These are phyloP conservation scores for Naematelia encephala DNA, from an alignment of 768 basidiomycete species.

Conservation along the genomic window DNA sequence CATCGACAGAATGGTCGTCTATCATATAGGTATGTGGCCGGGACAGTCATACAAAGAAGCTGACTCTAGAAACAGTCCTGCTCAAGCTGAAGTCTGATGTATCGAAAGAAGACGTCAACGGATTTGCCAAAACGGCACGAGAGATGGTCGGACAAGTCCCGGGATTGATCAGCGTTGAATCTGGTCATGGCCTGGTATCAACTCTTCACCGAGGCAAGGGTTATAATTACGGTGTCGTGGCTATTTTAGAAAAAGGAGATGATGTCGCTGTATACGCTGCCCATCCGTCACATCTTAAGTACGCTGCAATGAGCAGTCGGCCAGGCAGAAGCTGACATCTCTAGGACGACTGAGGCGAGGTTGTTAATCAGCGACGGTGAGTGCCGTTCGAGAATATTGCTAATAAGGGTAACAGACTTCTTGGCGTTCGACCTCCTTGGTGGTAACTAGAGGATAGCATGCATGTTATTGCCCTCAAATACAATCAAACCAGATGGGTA, in stretches of 20 bases:
- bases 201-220: background rate
- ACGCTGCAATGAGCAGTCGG: background rate
- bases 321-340: background rate
- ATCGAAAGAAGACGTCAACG: background rate
- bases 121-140: background rate
- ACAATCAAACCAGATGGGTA: background rate
- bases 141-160: background rate
- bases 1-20: background rate
- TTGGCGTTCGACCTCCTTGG: background rate
- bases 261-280: background rate
- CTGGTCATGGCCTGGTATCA: background rate
- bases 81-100: background rate
- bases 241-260: background rate
- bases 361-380: background rate
- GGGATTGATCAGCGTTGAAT: background rate
- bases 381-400: background rate
- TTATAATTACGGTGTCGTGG: background rate
- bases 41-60: background rate
- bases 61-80: background rate
- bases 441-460: background rate
- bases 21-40: background rate
- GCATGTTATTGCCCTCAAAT: background rate
- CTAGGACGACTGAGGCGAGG: background rate
- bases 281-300: background rate
- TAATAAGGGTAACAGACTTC: background rate